Percentiles rank a stretch among this genome's conserved stretches.
These are phyloP conservation scores for Tolypocladium pustulatum DNA, from an alignment of 2,329 filamentous ascomycete species.

Conservation along the genomic window DNA sequence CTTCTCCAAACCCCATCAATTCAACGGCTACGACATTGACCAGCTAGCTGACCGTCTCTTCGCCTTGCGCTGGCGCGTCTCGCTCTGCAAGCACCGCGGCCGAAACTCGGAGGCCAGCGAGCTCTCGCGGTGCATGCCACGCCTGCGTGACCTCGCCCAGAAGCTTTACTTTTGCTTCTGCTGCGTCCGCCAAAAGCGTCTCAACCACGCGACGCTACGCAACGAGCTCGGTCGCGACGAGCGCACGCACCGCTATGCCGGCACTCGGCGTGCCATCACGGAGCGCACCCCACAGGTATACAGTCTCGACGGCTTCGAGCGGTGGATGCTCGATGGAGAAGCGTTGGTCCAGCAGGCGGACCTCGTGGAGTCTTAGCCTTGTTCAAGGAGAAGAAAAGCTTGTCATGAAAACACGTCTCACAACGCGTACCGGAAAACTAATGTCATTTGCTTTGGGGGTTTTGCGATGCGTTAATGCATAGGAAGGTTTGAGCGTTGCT, in stretches of 20 bases:
- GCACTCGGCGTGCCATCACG: neutral
- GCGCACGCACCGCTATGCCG: neutral
- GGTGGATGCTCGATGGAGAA: neutral
- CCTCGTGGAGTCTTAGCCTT: neutral
- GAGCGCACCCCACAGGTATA: neutral
- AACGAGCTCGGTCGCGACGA: neutral
- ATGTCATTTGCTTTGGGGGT: neutral
- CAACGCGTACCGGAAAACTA: neutral
- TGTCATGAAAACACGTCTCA: neutral
- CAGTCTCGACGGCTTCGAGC: neutral
- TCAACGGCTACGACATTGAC: neutral
- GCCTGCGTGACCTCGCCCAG: neutral
- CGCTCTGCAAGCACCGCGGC: neutral
- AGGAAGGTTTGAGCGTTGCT: neutral
- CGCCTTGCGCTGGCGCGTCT: neutral
- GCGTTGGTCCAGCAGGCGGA: neutral
- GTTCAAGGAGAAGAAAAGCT: neutral
- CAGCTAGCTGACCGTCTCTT: neutral
- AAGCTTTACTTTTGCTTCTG: conserved; percentile 1
- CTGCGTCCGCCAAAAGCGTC: neutral
- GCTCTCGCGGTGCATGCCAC: neutral
- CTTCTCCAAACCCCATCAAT: neutral
- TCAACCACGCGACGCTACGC: neutral
- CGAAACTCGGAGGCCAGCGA: neutral
- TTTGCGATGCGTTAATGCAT: neutral